Evolutionary conservation across 2,329 filamentous ascomycete species (phyloP), one percentile per base, ranked within the genome.

Genomic region (Coniochaeta sp.): DNA sequence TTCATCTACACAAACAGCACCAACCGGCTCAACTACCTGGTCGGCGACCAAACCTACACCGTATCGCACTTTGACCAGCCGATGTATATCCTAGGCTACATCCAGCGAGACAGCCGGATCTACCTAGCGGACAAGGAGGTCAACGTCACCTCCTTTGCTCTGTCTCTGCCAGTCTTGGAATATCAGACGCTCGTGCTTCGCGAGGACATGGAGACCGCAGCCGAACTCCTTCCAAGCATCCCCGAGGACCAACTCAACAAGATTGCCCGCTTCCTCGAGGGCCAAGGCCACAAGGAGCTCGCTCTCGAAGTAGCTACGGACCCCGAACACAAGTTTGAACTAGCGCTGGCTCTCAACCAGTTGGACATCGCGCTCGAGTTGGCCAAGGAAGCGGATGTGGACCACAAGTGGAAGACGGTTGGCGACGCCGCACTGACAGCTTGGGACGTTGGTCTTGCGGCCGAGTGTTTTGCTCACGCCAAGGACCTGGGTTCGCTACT

Each of bases 1-100:
- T 96, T 99, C 81, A 93, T 98, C 73, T 99, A 98, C 82, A 97
- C 95, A 60, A 98, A 96, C 81, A 90, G 84, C 73, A 96, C 93
- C 11, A 97, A 98, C 81, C 90, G 95, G 63, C 81, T 99, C 62
- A 98, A 98, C 80, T 98, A 98, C 78, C 86, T 99, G 24, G 93
- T 99, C 16, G 95, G 95, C 65, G 95, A 98, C 76, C 93, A 98
- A 77, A 96, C 92, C 16, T 97, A 98, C 81, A 97, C 93, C 3
- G 90, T 99, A 65, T 95, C 93, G 14, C 93, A 98, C 77, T 98
- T 97, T 70, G 95, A 99, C 75, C 89, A 93, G 72, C 86, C 92
- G 28, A 92, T 96, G 87, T 99, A 98, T 75, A 84, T 96, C 28
- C 83, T 99, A 31, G 93, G 95, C 57, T 99, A 99, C 74, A 90